Evolutionary conservation across 2,329 filamentous ascomycete genomes (phyloP).

Genomic region (Raffaelea deltoideospora): DNA sequence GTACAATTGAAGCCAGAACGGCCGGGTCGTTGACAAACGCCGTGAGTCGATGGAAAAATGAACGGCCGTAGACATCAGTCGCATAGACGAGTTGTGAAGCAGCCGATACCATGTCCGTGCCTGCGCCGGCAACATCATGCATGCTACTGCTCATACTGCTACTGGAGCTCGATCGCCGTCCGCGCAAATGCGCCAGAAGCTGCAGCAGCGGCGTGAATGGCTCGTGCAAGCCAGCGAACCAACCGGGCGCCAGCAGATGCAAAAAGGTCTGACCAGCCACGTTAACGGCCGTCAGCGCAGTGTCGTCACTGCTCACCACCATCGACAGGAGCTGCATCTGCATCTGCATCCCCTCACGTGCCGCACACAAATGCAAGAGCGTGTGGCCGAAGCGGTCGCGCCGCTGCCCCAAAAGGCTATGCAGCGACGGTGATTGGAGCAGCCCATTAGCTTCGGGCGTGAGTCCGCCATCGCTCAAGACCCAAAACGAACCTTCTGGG

Average conservation of each 20-base stretch:
- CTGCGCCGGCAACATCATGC: neutral
- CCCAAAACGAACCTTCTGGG: slow-evolving; percentile 13
- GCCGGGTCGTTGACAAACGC: slow-evolving; percentile 15
- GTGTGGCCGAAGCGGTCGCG: slow-evolving; percentile 33
- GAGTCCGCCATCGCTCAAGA: slow-evolving; percentile 14
- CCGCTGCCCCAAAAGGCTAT: slow-evolving; percentile 13
- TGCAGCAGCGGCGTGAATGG: slow-evolving; percentile 12
- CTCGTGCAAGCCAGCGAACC: slow-evolving; percentile 16
- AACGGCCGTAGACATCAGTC: slow-evolving; percentile 36
- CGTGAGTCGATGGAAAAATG: slow-evolving; percentile 30
- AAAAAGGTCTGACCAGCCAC: slow-evolving; percentile 33
- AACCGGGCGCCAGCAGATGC: slow-evolving; percentile 23
- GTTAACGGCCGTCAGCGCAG: slow-evolving; percentile 19
- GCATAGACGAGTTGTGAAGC: slow-evolving; percentile 16
- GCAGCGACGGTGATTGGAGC: slow-evolving; percentile 9
- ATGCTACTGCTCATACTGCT: neutral
- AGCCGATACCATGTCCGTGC: neutral
- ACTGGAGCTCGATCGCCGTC: neutral
- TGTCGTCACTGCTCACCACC: slow-evolving; percentile 10
- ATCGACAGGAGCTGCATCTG: slow-evolving; percentile 15
- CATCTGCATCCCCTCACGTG: slow-evolving; percentile 16
- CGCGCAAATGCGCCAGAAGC: slow-evolving; percentile 15
- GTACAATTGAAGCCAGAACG: slow-evolving; percentile 19
- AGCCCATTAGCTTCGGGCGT: slow-evolving; percentile 13
- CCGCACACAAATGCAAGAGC: slow-evolving; percentile 29